Percentiles rank a stretch among this genome's conserved stretches.
These are phyloP conservation scores for Trichoderma sp. DNA, from an alignment of 2,329 filamentous ascomycete genomes.

Conservation along the genomic window DNA sequence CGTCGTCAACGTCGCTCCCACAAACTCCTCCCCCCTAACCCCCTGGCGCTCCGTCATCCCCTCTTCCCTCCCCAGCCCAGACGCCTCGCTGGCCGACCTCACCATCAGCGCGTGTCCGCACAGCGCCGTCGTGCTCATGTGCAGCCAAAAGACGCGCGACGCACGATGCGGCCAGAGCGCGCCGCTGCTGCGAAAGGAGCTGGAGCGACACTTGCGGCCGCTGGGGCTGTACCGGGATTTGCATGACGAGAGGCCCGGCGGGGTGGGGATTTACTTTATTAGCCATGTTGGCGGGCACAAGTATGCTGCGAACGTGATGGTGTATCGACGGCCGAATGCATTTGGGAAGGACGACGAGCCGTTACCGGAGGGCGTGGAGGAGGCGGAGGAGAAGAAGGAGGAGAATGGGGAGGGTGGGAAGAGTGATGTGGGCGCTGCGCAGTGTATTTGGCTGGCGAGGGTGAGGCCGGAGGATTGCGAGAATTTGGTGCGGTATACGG, in stretches of 20 bases:
- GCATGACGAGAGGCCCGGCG: slow-evolving; percentile 83
- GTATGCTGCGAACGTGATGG: slow-evolving; percentile 89
- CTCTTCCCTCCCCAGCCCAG: slow-evolving; percentile 30
- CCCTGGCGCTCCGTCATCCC: slow-evolving; percentile 36
- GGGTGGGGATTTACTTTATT: slow-evolving; percentile 95
- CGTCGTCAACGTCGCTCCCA: slow-evolving; percentile 69
- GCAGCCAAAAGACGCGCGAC: slow-evolving; percentile 91
- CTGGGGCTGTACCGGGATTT: slow-evolving; percentile 82
- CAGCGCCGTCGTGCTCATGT: slow-evolving; percentile 83
- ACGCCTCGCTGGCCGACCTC: slow-evolving; percentile 30
- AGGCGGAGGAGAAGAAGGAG: slow-evolving; percentile 31
- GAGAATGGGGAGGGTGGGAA: background rate
- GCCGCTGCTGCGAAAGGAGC: slow-evolving; percentile 80
- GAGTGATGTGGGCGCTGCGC: slow-evolving; percentile 59
- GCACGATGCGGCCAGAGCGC: slow-evolving; percentile 92
- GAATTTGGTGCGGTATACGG: slow-evolving; percentile 83
- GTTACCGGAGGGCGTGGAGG: slow-evolving; percentile 22
- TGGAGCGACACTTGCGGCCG: slow-evolving; percentile 83
- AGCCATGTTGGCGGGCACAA: slow-evolving; percentile 96
- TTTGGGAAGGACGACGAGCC: slow-evolving; percentile 51
- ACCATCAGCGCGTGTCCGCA: slow-evolving; percentile 64
- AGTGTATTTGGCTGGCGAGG: slow-evolving; percentile 90
- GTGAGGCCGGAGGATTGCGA: slow-evolving; percentile 87
- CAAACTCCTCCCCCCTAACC: slow-evolving; percentile 63
- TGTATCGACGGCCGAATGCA: slow-evolving; percentile 68